A percentile compares a stretch with the other conserved stretches of the same genome.
Evolutionary conservation across 495 filamentous ascomycete species (phyloP).

Genomic region (Cenococcum geophilum): DNA sequence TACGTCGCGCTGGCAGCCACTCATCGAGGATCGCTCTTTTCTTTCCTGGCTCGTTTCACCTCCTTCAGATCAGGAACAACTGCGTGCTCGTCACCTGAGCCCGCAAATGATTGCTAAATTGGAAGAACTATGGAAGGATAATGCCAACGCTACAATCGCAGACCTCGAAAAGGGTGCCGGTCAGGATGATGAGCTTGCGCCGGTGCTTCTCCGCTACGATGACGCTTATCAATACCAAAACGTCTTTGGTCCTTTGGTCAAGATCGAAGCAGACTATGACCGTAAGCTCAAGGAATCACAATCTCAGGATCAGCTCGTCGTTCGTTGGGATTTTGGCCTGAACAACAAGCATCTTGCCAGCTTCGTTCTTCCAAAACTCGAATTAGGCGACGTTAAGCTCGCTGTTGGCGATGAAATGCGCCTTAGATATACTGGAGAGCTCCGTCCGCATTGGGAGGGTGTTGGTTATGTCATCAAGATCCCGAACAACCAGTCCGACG

Average conservation of each 20-base stretch:
- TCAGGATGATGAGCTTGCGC: slow-evolving; percentile 90
- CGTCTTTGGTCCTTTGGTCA: slow-evolving; percentile 94
- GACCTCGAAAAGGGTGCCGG: slow-evolving; percentile 91
- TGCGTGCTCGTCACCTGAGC: slow-evolving; percentile 87
- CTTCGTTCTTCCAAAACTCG: slow-evolving; percentile 93
- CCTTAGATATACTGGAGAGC: slow-evolving; percentile 88
- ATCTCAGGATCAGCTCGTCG: slow-evolving; percentile 86
- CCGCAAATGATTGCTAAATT: slow-evolving; percentile 95
- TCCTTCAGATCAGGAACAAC: slow-evolving; percentile 90
- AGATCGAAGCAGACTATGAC: slow-evolving; percentile 99
- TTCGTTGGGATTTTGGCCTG: slow-evolving; percentile 91
- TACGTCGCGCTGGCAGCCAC: slow-evolving; percentile 92
- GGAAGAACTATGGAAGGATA: slow-evolving; percentile 99
- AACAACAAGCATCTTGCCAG: slow-evolving; percentile 98
- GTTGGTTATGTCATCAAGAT: slow-evolving; percentile 99
- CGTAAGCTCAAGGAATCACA: slow-evolving; percentile 98
- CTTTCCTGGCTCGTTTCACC: slow-evolving; percentile 86
- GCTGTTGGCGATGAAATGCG: slow-evolving; percentile 99
- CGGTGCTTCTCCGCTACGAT: slow-evolving; percentile 90
- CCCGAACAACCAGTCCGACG: slow-evolving; percentile 97
- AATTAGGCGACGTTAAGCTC: slow-evolving; percentile 95
- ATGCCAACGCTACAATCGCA: slow-evolving; percentile 77
- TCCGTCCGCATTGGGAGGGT: slow-evolving; percentile 92
- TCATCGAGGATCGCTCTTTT: slow-evolving; percentile 96
- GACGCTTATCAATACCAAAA: slow-evolving; percentile 99